Evolutionary conservation across 257 asterid species (phyloP), one percentile per base, ranked within the genome.

Genomic region (Mentha longifolia): DNA sequence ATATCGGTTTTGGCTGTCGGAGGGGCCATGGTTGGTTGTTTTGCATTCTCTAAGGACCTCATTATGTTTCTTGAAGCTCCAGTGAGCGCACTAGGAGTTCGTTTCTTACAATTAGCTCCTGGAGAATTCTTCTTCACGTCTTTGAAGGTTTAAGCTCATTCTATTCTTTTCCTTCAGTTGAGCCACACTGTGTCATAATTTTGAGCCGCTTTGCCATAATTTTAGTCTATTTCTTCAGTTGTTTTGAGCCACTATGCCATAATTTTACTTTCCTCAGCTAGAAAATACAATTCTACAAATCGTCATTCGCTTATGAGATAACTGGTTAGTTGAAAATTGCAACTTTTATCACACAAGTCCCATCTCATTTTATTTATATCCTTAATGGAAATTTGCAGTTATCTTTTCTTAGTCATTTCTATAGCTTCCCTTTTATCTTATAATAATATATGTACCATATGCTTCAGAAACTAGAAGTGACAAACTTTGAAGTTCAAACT

Each of bases 101-200:
- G 99, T 9, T 95, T 95, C 73, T 82, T 95, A 52, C 99, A 95
- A 74, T 86, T 95, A 55, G 99, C 91, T 43, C 99, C 99, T 28
- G 99, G 99, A 47, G 99, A 95, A 78, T 95, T 95, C 80, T 95
- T 95, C 89, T 95, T 95, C 85, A 95, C 99, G 9, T 80, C 99
- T 41, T 79, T 95, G 47, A 95, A 95, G 98, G 99, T 95, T 60
- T 79, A 83, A 65, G 42, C 66, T 67, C 61, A 22, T 25, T 73
- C 67, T 46, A 37, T 37, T 30, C 52, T 72, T 15, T n/a, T 49
- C 30, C 47, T 67, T 22, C 25, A 22, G 25, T 22, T 22, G 25
- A n/a, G n/a, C n/a, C n/a, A n/a, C n/a, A n/a, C n/a, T n/a, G n/a
- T n/a, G n/a, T n/a, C n/a, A n/a, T n/a, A n/a, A n/a, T 22, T 22